Percentiles rank a stretch among this genome's conserved stretches.
phyloP scores from a whole-genome alignment of 2,329 filamentous ascomycete genomes.

The Phaeophleospora eucalypticola region DNA sequence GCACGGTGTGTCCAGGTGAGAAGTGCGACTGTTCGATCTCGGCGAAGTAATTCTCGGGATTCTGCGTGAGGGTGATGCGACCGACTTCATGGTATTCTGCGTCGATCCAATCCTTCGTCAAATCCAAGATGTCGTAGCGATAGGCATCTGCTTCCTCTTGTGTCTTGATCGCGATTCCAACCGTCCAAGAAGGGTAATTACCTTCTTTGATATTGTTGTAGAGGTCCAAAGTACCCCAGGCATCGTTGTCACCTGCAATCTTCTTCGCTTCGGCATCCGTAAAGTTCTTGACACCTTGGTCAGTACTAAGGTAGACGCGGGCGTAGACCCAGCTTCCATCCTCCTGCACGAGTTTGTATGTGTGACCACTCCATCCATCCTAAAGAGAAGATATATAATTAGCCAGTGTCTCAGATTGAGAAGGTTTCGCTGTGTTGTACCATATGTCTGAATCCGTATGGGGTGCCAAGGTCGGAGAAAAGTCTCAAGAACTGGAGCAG shows the following conservation, averaged over 20 bases:
- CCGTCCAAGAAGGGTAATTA: conserved; percentile 42
- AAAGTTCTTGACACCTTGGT: conserved; percentile 50
- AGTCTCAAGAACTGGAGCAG: conserved; percentile 50
- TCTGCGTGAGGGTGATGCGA: conserved; percentile 50
- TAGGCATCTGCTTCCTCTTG: conserved; percentile 46
- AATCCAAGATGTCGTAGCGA: conserved; percentile 52
- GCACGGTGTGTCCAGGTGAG: conserved; percentile 49
- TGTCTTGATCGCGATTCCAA: conserved; percentile 45
- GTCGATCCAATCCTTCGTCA: conserved; percentile 53
- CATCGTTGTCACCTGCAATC: conserved; percentile 48
- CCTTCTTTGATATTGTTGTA: conserved; percentile 44
- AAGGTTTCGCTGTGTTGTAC: too few relatives aligned
- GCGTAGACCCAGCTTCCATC: conserved; percentile 47
- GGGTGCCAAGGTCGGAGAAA: conserved; percentile 50
- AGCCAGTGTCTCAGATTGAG: too few relatives aligned
- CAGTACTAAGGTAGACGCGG: conserved; percentile 18
- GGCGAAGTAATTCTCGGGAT: conserved; percentile 50
- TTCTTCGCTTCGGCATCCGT: conserved; percentile 41
- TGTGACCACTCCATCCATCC: conserved; percentile 18
- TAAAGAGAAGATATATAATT: too few relatives aligned
- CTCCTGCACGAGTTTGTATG: conserved; percentile 39
- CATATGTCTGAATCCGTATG: conserved; percentile 38
- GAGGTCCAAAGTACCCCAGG: conserved; percentile 48
- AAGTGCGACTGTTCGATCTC: conserved; percentile 53
- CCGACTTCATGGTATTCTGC: conserved; percentile 46